Evolutionary conservation across 805 yeast genomes (phyloP), one percentile per base, ranked within the genome.

Genomic region (Metschnikowia drakensbergensis): DNA sequence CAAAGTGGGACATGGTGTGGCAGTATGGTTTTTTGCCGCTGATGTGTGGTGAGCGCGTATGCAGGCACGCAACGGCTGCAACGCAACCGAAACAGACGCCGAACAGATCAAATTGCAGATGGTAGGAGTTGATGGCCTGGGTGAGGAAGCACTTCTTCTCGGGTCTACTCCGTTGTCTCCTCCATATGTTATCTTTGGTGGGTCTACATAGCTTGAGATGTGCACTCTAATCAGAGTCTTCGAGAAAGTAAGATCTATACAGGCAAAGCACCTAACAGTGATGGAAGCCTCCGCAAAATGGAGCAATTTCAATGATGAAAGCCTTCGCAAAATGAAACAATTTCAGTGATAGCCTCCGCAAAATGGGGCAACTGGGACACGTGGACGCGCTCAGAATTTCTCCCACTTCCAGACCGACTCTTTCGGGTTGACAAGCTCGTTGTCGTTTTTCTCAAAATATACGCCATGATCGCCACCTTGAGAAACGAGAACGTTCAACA

Each of bases 391-490:
- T 28, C 57, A 63, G 44, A 46, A 71, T 45, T 63, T 68, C 27
- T 63, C 60, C 77, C 79, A 76, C 51, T 68, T 74, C 70, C 74
- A 76, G 25, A 68, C 46, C 1, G 67, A 58, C 57, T 74, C 76
- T 30, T 59, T 62, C 3, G 80, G 80, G 59, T 77, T 77, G 48
- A 77, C 62, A 25, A 72, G 50, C 55, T 77, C 81, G 42, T 67
- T 63, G 36, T 74, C 69, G 47, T 65, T 66, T 1, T 58, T 45
- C 9, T 58, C 51, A 41, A 62, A 66, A 46, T 59, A 65, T 10
- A 60, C 54, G 46, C 82, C 82, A 6, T 28, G 32, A 65, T 58
- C 79, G 9, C 53, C 61, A 42, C 80, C 81, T 48, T 62, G 67
- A 26, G 75, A 64, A 3, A 46, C 32, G 22, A 59, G 31, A 11